Percentiles rank a stretch among this genome's conserved stretches.
These are phyloP conservation scores for Mortierella alpina DNA, from an alignment of 192 early-diverging fungal genomes.

Conservation along the genomic window DNA sequence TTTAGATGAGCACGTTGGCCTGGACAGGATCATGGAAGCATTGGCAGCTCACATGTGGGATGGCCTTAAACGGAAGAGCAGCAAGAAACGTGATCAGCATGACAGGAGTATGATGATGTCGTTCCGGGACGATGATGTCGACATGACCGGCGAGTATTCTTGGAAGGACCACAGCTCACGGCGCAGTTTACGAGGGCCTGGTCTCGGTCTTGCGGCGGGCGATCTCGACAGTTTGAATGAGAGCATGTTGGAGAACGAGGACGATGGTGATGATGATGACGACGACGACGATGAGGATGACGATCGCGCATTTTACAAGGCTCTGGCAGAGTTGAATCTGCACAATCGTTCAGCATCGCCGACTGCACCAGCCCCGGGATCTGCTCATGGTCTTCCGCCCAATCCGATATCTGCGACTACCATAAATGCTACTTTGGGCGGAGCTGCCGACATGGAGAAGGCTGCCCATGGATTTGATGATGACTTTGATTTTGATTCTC, in stretches of 20 bases:
- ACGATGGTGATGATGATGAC: conserved; percentile 30
- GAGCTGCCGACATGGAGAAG: neutral
- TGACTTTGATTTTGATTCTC: conserved; percentile 25
- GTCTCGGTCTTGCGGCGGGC: conserved; percentile 1
- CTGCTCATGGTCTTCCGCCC: neutral
- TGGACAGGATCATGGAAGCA: conserved; percentile 69
- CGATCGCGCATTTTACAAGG: conserved; percentile 36
- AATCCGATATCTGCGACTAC: neutral
- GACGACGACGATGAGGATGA: conserved; percentile 46
- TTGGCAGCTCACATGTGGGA: conserved; percentile 77
- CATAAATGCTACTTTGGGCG: neutral
- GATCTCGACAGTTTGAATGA: conserved; percentile 7
- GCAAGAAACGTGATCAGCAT: conserved; percentile 40
- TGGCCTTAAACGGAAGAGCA: conserved; percentile 59
- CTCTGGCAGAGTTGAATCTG: conserved; percentile 32
- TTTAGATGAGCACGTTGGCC: conserved; percentile 59
- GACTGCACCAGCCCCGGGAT: conserved; percentile 1
- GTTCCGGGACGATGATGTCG: conserved; percentile 44
- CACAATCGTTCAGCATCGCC: conserved; percentile 22
- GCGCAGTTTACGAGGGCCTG: neutral
- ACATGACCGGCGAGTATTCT: conserved; percentile 27
- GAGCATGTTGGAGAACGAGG: neutral
- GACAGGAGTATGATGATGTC: conserved; percentile 53
- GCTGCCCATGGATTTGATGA: conserved; percentile 18
- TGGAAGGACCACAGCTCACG: conserved; percentile 17